Evolutionary conservation across 2,329 filamentous ascomycete genomes (phyloP), one percentile per base, ranked within the genome.

Genomic region (Purpureocillium lavendulum): DNA sequence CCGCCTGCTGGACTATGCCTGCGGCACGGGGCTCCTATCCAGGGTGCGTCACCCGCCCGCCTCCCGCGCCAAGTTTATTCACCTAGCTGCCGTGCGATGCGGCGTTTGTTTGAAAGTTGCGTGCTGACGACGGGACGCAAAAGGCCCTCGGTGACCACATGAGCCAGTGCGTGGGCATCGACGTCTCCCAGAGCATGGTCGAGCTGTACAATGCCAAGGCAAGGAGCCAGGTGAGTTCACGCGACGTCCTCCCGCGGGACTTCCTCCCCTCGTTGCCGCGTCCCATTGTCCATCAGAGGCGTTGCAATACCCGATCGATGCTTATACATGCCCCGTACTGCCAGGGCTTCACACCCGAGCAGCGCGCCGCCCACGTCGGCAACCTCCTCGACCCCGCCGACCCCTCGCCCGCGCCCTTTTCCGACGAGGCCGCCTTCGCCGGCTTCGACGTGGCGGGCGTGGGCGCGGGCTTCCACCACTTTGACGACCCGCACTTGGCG

Each of bases 1-100:
- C 77, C 70, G 71, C 34, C 60, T 87, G 15, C 65, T 88, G 2
- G 84, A 89, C 55, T 89, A 88, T 58, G 84, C 84, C 13, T 88
- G 84, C 53, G 84, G 84, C 8, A 80, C 81, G 6, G 82, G 82
- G 2, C 59, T 76, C 40, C 66, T 85, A 45, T 82, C 81, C 11
- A 69, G 73, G 57, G 80, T 83, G 54, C 48, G 69, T 61, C 9
- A 26, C n/a, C n/a, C n/a, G n/a, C n/a, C n/a, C n/a, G n/a, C n/a
- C n/a, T n/a, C n/a, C n/a, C n/a, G n/a, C n/a, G n/a, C n/a, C n/a
- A n/a, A n/a, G n/a, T n/a, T n/a, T n/a, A n/a, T n/a, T n/a, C n/a
- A n/a, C n/a, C n/a, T n/a, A n/a, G n/a, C n/a, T n/a, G n/a, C n/a
- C n/a, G n/a, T n/a, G n/a, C n/a, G n/a, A n/a, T n/a, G n/a, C n/a